Conservation (phyloP, 2,329 filamentous ascomycete genomes). For the Pseudogymnoascus sp. region DNA sequence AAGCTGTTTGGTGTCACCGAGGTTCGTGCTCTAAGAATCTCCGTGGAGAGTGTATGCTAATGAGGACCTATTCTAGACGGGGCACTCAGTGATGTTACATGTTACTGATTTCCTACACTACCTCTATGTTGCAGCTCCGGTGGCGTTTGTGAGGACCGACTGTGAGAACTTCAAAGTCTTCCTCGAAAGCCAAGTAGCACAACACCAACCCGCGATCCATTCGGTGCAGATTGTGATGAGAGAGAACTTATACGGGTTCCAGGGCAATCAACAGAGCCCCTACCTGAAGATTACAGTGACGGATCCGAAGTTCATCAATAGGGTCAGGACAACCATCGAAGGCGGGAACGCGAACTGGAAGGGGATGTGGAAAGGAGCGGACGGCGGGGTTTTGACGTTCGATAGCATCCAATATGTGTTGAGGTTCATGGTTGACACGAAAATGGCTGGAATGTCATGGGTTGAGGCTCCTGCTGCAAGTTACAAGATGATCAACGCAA, state of each 20-base stretch:
- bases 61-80: constrained; percentile 36
- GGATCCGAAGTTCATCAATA: constrained; percentile 76
- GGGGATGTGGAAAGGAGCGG: constrained; percentile 68
- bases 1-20: constrained; percentile 92
- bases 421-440: constrained; percentile 96
- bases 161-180: constrained; percentile 70
- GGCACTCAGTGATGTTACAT: constrained; percentile 89
- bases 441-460: constrained; percentile 95
- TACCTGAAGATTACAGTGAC: constrained; percentile 91
- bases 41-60: not conserved
- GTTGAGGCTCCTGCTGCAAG: constrained; percentile 71
- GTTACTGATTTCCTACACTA: constrained; percentile 96
- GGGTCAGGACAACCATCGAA: constrained; percentile 68
- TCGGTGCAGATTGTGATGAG: constrained; percentile 74
- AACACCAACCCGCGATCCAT: constrained; percentile 65
- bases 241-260: constrained; percentile 89
- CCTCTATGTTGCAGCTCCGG: constrained; percentile 82
- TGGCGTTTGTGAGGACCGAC: constrained; percentile 70
- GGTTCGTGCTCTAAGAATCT: constrained; percentile 33
- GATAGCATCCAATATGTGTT: constrained; percentile 94
- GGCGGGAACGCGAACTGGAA: constrained; percentile 77
- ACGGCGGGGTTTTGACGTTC: constrained; percentile 74
- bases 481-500: constrained; percentile 60
- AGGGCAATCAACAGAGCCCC: constrained; percentile 83
- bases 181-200: constrained; percentile 70